Evolutionary conservation across 1,139 yeast genomes (phyloP).

Genomic region (Pichia sp.): DNA sequence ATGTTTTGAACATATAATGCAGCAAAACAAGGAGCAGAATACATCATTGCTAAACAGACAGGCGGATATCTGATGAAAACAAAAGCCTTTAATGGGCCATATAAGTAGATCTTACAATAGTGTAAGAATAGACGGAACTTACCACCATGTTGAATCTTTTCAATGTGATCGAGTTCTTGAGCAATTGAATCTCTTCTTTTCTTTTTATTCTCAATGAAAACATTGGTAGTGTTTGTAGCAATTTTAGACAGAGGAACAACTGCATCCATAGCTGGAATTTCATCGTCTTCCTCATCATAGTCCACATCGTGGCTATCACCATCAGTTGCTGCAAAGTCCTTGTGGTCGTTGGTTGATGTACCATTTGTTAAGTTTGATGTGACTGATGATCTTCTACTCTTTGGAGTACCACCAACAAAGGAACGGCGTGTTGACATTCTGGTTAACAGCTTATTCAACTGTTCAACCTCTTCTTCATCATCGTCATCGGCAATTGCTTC

Average conservation of each 20-base stretch:
- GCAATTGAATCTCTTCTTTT: conserved; percentile 23
- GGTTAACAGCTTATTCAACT: conserved; percentile 24
- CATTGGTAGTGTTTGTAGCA: conserved; percentile 29
- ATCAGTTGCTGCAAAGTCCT: neutral
- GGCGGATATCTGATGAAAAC: conserved; percentile 68
- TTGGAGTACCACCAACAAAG: neutral
- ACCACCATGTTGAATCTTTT: conserved; percentile 17
- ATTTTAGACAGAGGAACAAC: conserved; percentile 35
- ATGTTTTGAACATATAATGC: conserved; percentile 72
- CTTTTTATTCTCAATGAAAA: conserved; percentile 29
- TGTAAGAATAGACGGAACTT: conserved; percentile 22
- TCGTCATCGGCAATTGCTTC: conserved; percentile 9
- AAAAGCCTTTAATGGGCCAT: conserved; percentile 49
- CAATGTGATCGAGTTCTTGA: conserved; percentile 30
- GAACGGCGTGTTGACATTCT: conserved; percentile 27
- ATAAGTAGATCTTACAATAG: conserved; percentile 40
- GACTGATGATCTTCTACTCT: conserved; percentile 10
- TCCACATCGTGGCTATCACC: conserved; percentile 8
- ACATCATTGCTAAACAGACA: conserved; percentile 60
- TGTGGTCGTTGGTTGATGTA: neutral
- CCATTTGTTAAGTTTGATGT: neutral
- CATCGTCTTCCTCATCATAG: conserved; percentile 24
- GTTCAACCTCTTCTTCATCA: conserved; percentile 23
- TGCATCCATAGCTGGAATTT: conserved; percentile 29
- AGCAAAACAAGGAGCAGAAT: conserved; percentile 68